Evolutionary conservation across 148 eudicot genomes (phyloP).

Genomic region (Rhododendron simsii): DNA sequence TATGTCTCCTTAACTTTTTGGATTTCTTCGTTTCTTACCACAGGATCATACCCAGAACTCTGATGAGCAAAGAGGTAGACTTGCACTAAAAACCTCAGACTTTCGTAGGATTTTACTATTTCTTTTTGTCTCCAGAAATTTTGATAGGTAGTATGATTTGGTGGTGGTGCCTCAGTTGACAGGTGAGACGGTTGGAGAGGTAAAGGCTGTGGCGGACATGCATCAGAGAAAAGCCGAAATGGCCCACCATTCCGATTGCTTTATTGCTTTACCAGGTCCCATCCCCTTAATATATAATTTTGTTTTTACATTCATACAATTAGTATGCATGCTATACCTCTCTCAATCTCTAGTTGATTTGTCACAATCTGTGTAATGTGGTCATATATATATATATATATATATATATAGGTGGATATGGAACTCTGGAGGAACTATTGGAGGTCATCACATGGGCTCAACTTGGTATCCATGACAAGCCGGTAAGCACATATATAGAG

Average conservation of each 20-base stretch:
- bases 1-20: not conserved
- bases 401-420: constrained; percentile 73
- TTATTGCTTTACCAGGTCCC: constrained; percentile 72
- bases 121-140: not conserved
- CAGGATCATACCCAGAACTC: constrained; percentile 45
- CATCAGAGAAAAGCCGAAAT: constrained; percentile 75
- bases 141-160: not conserved
- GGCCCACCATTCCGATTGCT: constrained; percentile 71
- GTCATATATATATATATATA: constrained; percentile 32
- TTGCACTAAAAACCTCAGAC: not conserved
- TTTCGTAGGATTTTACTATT: not conserved
- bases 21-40: not conserved
- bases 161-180: constrained; percentile 32
- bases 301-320: not conserved
- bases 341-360: no score
- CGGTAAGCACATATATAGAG: constrained; percentile 29
- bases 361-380: not conserved
- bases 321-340: no score
- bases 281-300: not conserved
- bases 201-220: constrained; percentile 54
- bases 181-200: constrained; percentile 57
- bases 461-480: constrained; percentile 74
- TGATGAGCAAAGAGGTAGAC: constrained; percentile 47
- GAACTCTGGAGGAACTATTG: constrained; percentile 66
- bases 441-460: constrained; percentile 80